phyloP scores from a whole-genome alignment of 257 asterid species.

The Nicotiana obtusifolia region DNA sequence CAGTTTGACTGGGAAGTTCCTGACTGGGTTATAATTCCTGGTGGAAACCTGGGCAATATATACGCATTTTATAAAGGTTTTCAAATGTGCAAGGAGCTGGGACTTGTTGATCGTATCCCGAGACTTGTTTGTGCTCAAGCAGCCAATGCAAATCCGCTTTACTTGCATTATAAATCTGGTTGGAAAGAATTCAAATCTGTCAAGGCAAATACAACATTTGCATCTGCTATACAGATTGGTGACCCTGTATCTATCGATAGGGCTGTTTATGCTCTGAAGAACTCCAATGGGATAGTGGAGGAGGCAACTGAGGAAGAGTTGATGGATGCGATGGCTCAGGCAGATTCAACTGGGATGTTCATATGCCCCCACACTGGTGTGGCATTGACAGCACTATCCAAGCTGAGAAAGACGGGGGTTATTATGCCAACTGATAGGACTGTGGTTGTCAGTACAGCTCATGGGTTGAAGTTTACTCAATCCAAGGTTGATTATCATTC shows the following conservation, averaged over 20 bases:
- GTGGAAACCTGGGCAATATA: constrained; percentile 79
- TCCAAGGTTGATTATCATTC: constrained; percentile 78
- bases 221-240: constrained; percentile 87
- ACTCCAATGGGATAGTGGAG: constrained; percentile 68
- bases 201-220: constrained; percentile 72
- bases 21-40: constrained; percentile 87
- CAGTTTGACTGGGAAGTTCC: constrained; percentile 92
- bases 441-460: constrained; percentile 87
- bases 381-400: constrained; percentile 64
- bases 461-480: constrained; percentile 79
- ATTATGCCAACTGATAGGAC: constrained; percentile 64
- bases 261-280: constrained; percentile 66
- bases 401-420: constrained; percentile 64
- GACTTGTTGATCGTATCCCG: constrained; percentile 65
- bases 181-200: constrained; percentile 73
- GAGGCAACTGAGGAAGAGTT: constrained; percentile 89
- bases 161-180: constrained; percentile 59
- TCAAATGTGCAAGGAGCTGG: constrained; percentile 75
- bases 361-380: constrained; percentile 92
- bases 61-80: constrained; percentile 86
- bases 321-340: constrained; percentile 91
- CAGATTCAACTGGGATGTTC: constrained; percentile 88
- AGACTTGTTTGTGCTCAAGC: constrained; percentile 90
- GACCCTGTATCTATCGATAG: constrained; percentile 89
- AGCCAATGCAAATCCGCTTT: constrained; percentile 78